These are phyloP conservation scores for Acer negundo DNA, from an alignment of 345 rosid genomes.

Conservation along the genomic window DNA sequence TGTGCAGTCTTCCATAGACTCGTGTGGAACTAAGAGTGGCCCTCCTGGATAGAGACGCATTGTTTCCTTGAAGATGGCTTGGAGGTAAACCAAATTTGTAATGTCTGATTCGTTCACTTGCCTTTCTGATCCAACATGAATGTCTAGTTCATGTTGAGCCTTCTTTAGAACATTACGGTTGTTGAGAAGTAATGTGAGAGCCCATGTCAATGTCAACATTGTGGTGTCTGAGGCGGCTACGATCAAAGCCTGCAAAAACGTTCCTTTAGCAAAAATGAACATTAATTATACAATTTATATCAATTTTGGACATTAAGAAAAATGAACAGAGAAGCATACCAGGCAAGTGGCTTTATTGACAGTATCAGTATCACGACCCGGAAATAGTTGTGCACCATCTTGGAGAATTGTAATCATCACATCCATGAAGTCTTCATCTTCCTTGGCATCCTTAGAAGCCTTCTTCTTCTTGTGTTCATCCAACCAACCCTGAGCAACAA, in stretches of 20 bases:
- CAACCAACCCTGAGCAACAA: constrained; percentile 27
- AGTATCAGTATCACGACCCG: constrained; percentile 24
- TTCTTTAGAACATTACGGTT: constrained; percentile 16
- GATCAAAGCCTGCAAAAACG: too few species aligned
- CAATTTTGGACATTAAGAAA: too few species aligned
- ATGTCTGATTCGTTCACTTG: constrained; percentile 30
- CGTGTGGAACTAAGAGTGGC: constrained; percentile 27
- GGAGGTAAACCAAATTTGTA: constrained; percentile 29
- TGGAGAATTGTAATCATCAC: constrained; percentile 30
- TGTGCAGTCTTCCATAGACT: constrained; percentile 24
- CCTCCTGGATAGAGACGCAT: constrained; percentile 31
- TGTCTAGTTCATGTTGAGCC: constrained; percentile 33
- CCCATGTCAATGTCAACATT: constrained; percentile 37
- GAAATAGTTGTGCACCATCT: not conserved
- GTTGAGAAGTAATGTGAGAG: constrained; percentile 32
- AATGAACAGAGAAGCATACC: constrained; percentile 24
- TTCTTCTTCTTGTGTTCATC: constrained; percentile 28
- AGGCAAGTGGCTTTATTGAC: constrained; percentile 34
- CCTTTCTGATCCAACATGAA: constrained; percentile 20
- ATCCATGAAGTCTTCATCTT: constrained; percentile 36
- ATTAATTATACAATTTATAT: too few species aligned
- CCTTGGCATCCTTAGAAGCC: not conserved
- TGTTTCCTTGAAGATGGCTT: constrained; percentile 42
- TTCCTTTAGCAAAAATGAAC: too few species aligned
- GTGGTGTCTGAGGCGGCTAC: too few species aligned